Evolutionary conservation across 345 rosid species (phyloP), one percentile per base, ranked within the genome.

Genomic region (Raphanus sativus): DNA sequence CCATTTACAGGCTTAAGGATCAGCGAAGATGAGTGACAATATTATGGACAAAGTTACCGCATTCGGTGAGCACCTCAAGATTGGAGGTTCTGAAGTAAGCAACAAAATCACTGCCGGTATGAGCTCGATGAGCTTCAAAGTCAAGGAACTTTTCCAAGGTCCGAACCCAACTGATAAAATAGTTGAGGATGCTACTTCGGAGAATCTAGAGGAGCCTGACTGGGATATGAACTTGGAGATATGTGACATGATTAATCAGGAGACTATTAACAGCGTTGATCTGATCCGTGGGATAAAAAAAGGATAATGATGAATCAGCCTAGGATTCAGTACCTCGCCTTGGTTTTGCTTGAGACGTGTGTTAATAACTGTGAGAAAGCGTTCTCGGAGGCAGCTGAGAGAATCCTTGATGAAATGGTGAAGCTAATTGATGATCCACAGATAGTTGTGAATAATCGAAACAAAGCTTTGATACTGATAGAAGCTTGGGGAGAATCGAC

Each of bases 401-500:
- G 98, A 86, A 88, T 95, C 48, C 92, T 95, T 74, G 99, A 95
- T 84, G 99, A 95, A 84, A 95, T 92, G 92, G 97, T 95, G 66
- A 92, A 89, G 84, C 85, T 95, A 38, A 89, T 95, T 78, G 99
- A 95, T 80, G 98, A 95, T 75, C 98, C 98, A 25, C 97, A 89
- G 82, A 92, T 97, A 24, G 89, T 91, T 82, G 88, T 95, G 61
- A 88, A 88, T 77, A 95, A 91, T 75, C 82, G 97, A 82, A 95
- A 91, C 84, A 95, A 95, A 82, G 96, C 94, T 78, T 79, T 95
- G 86, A 85, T 77, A 74, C 78, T 95, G 61, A 90, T 95, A 73
- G 98, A 95, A 84, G 83, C 94, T 40, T 92, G 98, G 99, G 99
- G 98, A 16, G 98, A 92, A 74, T 95, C 99, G 8, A 89, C 90